Evolutionary conservation across 1,284 basidiomycete species (phyloP), one percentile per base, ranked within the genome.

Genomic region (Moesziomyces globuligerus): DNA sequence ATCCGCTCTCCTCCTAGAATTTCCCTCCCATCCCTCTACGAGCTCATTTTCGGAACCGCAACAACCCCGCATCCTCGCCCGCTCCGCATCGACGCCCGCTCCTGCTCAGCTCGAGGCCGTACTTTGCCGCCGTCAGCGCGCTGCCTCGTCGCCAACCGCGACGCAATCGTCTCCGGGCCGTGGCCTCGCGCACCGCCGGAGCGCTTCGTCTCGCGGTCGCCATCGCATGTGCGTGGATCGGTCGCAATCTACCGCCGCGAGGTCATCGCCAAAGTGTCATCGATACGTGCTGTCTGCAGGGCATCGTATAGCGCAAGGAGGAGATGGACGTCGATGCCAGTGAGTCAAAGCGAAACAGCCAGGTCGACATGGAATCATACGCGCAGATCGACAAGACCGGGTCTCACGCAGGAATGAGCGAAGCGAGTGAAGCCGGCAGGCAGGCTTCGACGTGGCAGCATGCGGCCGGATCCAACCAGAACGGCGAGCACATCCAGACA

Each of bases 1-100:
- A 66, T 66, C 62, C 62, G 62, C 62, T 45, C 62, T 58, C 44
- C 41, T 46, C 32, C 24, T 38, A 44, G 47, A 53, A 47, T 48
- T 38, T 49, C 58, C 51, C 54, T 64, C 34, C 51, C 47, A 8
- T 44, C 53, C 47, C 13, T 2, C 13, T 32, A 32, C 29, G 9
- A 48, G n/a, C 46, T 23, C 52, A 32, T 52, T 64, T 49, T 57
- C 60, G 60, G 60, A 64, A 40, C 60, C 60, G 61, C 61, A 49
- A 45, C 55, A 40, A 41, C 56, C 48, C 62, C 41, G 56, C 62
- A 49, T 45, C 41, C 21, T 28, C 28, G 29, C 28, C 39, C 25
- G 13, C 43, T n/a, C n/a, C n/a, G n/a, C n/a, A n/a, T 6, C 29
- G 9, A 32, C 29, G 13, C 29, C 29, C 13, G 29, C 29, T 32